Evolutionary conservation across 1,284 basidiomycete species (phyloP).

Genomic region (Sanguinoderma infundibulare): DNA sequence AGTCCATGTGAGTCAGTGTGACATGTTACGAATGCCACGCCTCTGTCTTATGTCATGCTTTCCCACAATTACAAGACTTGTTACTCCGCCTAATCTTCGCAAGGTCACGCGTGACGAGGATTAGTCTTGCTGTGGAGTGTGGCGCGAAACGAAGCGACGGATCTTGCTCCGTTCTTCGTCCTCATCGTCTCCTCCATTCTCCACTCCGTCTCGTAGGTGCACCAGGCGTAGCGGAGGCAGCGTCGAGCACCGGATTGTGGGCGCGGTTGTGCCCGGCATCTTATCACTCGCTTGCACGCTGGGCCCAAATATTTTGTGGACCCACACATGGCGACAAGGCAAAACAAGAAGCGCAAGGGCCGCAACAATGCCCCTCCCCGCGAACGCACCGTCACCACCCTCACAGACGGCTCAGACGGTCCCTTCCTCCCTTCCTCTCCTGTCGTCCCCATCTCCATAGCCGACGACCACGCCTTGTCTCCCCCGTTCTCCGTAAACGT

Average conservation of each 20-base stretch:
- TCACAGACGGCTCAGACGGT: slow-evolving; percentile 58
- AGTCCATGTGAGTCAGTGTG: slow-evolving; percentile 24
- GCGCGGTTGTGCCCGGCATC: background rate
- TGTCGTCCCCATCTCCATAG: slow-evolving; percentile 40
- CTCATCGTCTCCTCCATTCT: background rate
- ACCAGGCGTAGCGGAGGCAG: background rate
- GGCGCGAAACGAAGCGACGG: background rate
- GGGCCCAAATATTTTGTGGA: slow-evolving; percentile 25
- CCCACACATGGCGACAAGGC: slow-evolving; percentile 56
- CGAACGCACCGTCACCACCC: slow-evolving; percentile 66
- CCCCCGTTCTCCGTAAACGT: slow-evolving; percentile 34
- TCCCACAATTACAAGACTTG: slow-evolving; percentile 17
- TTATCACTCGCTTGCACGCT: slow-evolving; percentile 17
- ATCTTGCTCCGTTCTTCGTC: slow-evolving; percentile 1
- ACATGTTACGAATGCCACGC: too few species aligned
- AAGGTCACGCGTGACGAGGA: slow-evolving; percentile 12
- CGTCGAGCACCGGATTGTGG: background rate
- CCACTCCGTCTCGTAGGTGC: background rate
- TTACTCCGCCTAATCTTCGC: background rate
- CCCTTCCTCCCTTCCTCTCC: slow-evolving; percentile 50
- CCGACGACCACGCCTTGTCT: slow-evolving; percentile 35
- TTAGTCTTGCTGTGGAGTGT: slow-evolving; percentile 3
- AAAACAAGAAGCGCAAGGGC: slow-evolving; percentile 65
- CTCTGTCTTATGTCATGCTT: background rate
- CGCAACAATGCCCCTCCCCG: slow-evolving; percentile 53